phyloP scores from a whole-genome alignment of 441 rosid genomes.

The Erodium moschatum region DNA sequence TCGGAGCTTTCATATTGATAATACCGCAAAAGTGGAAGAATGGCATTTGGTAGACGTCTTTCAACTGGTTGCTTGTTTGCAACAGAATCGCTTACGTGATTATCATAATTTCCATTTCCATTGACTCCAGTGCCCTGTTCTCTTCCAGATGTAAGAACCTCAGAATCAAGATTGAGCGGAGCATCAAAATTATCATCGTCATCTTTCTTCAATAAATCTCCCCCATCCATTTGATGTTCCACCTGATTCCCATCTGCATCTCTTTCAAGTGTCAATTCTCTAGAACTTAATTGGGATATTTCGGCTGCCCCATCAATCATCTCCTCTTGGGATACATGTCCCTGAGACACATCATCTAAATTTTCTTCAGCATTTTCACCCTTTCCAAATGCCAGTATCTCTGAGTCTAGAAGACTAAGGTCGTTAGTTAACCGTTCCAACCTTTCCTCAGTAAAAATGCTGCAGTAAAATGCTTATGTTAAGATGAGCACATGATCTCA shows the following conservation, averaged over 20 bases:
- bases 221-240: slow-evolving; percentile 33
- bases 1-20: slow-evolving; percentile 47
- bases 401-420: slow-evolving; percentile 42
- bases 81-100: slow-evolving; percentile 33
- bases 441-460: slow-evolving; percentile 86
- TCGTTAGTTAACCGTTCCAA: slow-evolving; percentile 69
- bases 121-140: slow-evolving; percentile 31
- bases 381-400: slow-evolving; percentile 27
- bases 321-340: slow-evolving; percentile 28
- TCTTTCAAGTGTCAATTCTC: slow-evolving; percentile 30
- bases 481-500: background rate
- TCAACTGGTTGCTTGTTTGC: slow-evolving; percentile 43
- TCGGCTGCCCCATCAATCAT: slow-evolving; percentile 24
- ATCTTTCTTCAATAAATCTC: slow-evolving; percentile 25
- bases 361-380: slow-evolving; percentile 28
- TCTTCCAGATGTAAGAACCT: slow-evolving; percentile 25
- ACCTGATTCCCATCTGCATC: slow-evolving; percentile 25
- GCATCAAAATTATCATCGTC: slow-evolving; percentile 23
- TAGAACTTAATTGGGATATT: slow-evolving; percentile 27
- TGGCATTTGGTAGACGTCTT: slow-evolving; percentile 47
- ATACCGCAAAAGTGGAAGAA: slow-evolving; percentile 50
- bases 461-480: slow-evolving; percentile 27
- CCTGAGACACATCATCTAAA: slow-evolving; percentile 24
- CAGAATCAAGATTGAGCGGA: slow-evolving; percentile 31
- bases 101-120: slow-evolving; percentile 30